Percentiles rank a stretch among this genome's conserved stretches.
Evolutionary conservation across 768 basidiomycete species (phyloP).

Genomic region (Tulasnella sp.): DNA sequence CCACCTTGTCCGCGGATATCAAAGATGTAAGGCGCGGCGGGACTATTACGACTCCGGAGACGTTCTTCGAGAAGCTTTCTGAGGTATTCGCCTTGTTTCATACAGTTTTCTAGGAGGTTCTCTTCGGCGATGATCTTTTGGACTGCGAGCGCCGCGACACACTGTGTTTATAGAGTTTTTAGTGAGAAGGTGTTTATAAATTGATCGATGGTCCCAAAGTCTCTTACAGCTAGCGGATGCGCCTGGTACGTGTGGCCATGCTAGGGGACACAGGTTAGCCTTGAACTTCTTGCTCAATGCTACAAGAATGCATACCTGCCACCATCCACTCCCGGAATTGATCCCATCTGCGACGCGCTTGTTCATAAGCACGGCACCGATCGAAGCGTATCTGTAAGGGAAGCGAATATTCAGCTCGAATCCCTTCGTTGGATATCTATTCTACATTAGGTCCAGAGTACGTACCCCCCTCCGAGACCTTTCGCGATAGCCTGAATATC

Average conservation of each 20-base stretch:
- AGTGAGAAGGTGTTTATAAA: slow-evolving; percentile 57
- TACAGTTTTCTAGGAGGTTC: slow-evolving; percentile 57
- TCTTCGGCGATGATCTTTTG: slow-evolving; percentile 61
- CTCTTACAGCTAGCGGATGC: slow-evolving; percentile 16
- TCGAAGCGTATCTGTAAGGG: slow-evolving; percentile 54
- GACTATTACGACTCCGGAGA: slow-evolving; percentile 44
- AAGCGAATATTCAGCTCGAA: neutral
- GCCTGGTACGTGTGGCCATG: slow-evolving; percentile 84
- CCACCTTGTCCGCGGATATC: slow-evolving; percentile 77
- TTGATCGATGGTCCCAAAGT: slow-evolving; percentile 32
- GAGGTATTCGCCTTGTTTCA: slow-evolving; percentile 50
- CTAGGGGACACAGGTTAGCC: too few species aligned
- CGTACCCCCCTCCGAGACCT: slow-evolving; percentile 79
- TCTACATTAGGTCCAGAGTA: slow-evolving; percentile 6
- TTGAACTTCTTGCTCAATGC: neutral
- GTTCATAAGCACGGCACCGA: slow-evolving; percentile 73
- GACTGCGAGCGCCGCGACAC: slow-evolving; percentile 72
- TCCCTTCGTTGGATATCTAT: too few species aligned
- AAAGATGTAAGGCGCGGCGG: slow-evolving; percentile 55
- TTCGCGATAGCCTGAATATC: slow-evolving; percentile 87
- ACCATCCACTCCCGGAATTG: slow-evolving; percentile 52
- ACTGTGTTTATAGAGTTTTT: too few species aligned
- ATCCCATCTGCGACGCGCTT: slow-evolving; percentile 62
- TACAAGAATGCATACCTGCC: slow-evolving; percentile 34
- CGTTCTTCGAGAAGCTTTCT: slow-evolving; percentile 42